Evolutionary conservation across 106 monocot genomes (phyloP).

Genomic region (Dendrobium catenatum): DNA sequence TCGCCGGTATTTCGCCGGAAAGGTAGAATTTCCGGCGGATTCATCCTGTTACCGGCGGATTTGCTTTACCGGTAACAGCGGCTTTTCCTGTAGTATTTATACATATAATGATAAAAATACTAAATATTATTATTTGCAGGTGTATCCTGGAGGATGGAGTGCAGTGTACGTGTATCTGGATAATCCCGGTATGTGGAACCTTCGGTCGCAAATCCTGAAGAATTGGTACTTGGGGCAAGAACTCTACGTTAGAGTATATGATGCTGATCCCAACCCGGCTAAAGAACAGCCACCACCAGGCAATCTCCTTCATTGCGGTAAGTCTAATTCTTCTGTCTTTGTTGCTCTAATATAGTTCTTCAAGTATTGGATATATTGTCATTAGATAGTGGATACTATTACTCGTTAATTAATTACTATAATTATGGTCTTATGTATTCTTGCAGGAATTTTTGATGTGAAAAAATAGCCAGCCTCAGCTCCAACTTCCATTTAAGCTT

Average conservation of each 20-base stretch:
- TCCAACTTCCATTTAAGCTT: background rate
- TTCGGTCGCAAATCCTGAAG: slow-evolving; percentile 26
- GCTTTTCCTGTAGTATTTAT: no score
- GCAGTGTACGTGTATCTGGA: slow-evolving; percentile 38
- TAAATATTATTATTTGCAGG: slow-evolving; percentile 9
- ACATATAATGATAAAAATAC: background rate
- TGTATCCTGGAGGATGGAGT: slow-evolving; percentile 41
- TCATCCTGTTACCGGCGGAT: no score
- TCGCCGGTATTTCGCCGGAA: no score
- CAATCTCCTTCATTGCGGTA: slow-evolving; percentile 39
- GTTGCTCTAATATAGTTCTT: no score
- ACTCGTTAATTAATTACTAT: background rate
- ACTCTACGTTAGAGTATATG: slow-evolving; percentile 34
- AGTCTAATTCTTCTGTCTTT: background rate
- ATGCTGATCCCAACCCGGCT: slow-evolving; percentile 24
- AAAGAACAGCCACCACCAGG: slow-evolving; percentile 38
- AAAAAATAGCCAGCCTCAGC: background rate
- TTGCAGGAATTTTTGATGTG: background rate
- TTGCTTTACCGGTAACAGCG: no score
- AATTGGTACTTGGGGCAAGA: slow-evolving; percentile 48
- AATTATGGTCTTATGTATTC: background rate
- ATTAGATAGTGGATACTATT: background rate
- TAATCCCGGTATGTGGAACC: slow-evolving; percentile 50
- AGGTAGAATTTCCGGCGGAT: no score
- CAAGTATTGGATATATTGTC: no score